Evolutionary conservation across 2,329 filamentous ascomycete species (phyloP).

Genomic region (Colletotrichum sansevieriae): DNA sequence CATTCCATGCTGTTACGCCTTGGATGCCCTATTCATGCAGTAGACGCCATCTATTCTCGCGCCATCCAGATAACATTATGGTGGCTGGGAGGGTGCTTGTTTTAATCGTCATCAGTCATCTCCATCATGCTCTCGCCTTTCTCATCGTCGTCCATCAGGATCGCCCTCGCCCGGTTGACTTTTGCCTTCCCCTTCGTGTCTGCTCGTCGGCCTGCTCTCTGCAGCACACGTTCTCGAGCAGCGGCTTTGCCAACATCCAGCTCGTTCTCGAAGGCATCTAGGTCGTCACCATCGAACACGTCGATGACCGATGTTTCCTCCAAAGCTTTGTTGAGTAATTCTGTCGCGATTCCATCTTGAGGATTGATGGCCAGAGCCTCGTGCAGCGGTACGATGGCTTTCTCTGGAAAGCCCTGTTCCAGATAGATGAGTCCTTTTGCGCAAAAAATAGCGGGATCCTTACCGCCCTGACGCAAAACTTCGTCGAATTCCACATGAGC

Average conservation of each 20-base stretch:
- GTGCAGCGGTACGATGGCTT: conserved; percentile 86
- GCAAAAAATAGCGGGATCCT: conserved; percentile 82
- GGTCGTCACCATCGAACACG: conserved; percentile 59
- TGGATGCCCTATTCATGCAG: conserved; percentile 5
- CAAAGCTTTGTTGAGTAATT: conserved; percentile 79
- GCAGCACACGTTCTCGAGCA: conserved; percentile 53
- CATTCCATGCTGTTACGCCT: neutral
- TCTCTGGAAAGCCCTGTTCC: conserved; percentile 79
- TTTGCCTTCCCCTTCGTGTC: conserved; percentile 62
- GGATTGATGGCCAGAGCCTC: conserved; percentile 84
- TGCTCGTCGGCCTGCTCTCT: conserved; percentile 47
- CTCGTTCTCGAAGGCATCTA: conserved; percentile 65
- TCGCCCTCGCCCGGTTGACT: conserved; percentile 51
- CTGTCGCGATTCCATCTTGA: conserved; percentile 85
- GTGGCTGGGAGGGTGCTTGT: conserved; percentile 3
- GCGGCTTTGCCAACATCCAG: conserved; percentile 61
- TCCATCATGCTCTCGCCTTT: conserved; percentile 66
- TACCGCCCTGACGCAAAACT: conserved; percentile 84
- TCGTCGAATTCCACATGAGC: conserved; percentile 88
- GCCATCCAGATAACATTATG: conserved; percentile 20
- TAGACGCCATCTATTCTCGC: conserved; percentile 11
- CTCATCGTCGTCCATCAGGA: conserved; percentile 52
- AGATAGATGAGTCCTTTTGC: conserved; percentile 88
- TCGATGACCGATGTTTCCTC: conserved; percentile 68
- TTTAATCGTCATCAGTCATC: conserved; percentile 66